Base-by-base conservation (phyloP, 1,284 basidiomycete species). In the Fomitopsis schrenkii region DNA sequence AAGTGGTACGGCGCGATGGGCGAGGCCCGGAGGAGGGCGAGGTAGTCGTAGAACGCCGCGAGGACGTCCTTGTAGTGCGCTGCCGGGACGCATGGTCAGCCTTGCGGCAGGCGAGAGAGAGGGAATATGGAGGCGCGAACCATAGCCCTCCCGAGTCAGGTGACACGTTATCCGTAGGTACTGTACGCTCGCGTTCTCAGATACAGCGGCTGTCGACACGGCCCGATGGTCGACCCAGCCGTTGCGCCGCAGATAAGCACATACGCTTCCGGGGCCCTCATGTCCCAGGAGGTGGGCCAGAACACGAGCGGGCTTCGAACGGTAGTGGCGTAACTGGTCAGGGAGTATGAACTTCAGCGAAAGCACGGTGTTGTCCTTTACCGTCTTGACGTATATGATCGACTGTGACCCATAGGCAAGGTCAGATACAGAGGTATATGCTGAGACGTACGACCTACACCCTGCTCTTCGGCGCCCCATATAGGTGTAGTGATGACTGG, bases 261-360 rank as follows among this genome's bases (percentile, higher is more conserved):
- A 77, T 55, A 88, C 74, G 12, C 85, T 87, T 1, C 88, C 88
- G 28, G 79, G 77, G 3, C 88, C 87, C 71, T 91, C 88, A 71
- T 91, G 88, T 0, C 87, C 88, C 54, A 90, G 71, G 67, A 88
- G 83, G 71, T 90, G 87, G 7, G 80, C 78, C n/a, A 90, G 67
- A 69, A 86, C 83, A 58, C 78, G 75, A 6, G 77, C 79, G 0
- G 88, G 87, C 78, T 80, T 84, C 45, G 78, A 75, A 35, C 75
- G 66, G 71, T 80, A 85, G 42, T 82, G 75, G 3, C 80, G 77
- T 3, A 74, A 71, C 62, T 87, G 79, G 67, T 87, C 85, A 5
- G 85, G 84, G 63, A 86, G 77, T 15, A 79, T 79, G 75, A 87
- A 88, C 2, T 78, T 74, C 52, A 91, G 72, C 63, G 83, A 80